These are phyloP conservation scores for Aschersonia sp. DNA, from an alignment of 2,329 filamentous ascomycete species.

Conservation along the genomic window DNA sequence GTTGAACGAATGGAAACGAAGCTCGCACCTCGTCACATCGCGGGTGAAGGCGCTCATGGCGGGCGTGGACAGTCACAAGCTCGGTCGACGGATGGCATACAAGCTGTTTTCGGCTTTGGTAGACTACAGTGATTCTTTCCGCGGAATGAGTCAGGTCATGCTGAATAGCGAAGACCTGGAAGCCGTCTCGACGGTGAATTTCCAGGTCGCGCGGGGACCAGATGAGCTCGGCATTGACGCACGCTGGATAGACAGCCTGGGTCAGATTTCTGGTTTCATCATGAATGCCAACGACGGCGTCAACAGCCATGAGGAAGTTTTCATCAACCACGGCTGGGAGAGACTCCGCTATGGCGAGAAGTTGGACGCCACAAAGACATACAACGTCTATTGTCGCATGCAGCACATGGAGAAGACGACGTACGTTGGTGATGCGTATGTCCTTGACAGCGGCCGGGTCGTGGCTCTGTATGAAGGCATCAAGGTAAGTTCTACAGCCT, in stretches of 20 bases:
- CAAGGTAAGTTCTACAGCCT: background rate
- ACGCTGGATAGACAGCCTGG: constrained; percentile 45
- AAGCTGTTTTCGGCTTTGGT: constrained; percentile 5
- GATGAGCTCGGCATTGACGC: constrained; percentile 34
- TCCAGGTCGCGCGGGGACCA: constrained; percentile 10
- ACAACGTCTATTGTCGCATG: constrained; percentile 23
- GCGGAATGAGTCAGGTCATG: constrained; percentile 3
- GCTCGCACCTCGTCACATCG: constrained; percentile 2
- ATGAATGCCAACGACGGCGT: constrained; percentile 40
- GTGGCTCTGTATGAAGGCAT: background rate
- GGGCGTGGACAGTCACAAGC: background rate
- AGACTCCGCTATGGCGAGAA: constrained; percentile 11
- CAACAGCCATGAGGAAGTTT: constrained; percentile 40
- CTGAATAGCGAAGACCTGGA: constrained; percentile 1
- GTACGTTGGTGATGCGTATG: background rate
- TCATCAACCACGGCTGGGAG: constrained; percentile 46
- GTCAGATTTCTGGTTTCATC: constrained; percentile 46
- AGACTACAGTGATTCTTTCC: constrained; percentile 3
- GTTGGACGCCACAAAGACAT: constrained; percentile 6
- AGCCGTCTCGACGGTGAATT: background rate
- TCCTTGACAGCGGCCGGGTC: background rate
- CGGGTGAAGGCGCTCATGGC: constrained; percentile 4
- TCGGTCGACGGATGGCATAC: constrained; percentile 4
- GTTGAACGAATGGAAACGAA: constrained; percentile 9
- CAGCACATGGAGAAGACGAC: background rate